Evolutionary conservation across 108 stramenopile species (phyloP).

Genomic region (Bacterosira constricta): DNA sequence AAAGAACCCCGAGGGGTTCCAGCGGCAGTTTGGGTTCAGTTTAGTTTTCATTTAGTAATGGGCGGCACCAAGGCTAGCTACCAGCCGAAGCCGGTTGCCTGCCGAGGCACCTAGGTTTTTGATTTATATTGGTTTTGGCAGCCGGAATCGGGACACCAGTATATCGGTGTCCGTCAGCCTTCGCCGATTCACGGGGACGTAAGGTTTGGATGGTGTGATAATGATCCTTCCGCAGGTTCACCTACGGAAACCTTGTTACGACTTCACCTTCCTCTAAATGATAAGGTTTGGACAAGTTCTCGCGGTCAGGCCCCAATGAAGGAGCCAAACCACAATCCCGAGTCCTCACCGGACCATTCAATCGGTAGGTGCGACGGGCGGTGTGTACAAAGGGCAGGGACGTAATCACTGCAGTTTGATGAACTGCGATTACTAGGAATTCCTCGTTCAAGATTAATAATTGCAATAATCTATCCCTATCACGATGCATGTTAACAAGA

Average conservation of each 20-base stretch:
- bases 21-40: conserved; percentile 26
- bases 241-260: conserved; percentile 99
- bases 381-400: conserved; percentile 99
- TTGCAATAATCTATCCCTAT: conserved; percentile 99
- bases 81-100: not conserved
- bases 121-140: conserved; percentile 11
- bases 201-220: conserved; percentile 88
- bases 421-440: conserved; percentile 99
- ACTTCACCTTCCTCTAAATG: conserved; percentile 97
- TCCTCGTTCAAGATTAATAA: conserved; percentile 99
- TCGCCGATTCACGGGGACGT: conserved; percentile 39
- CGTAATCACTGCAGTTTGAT: conserved; percentile 96
- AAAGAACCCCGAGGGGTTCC: conserved; percentile 16
- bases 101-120: conserved; percentile 3
- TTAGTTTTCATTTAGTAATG: conserved; percentile 19
- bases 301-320: conserved; percentile 68
- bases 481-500: conserved; percentile 97
- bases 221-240: conserved; percentile 99
- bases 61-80: conserved; percentile 2
- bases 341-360: conserved; percentile 97
- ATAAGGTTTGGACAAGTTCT: conserved; percentile 92
- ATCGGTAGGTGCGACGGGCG: conserved; percentile 99
- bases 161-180: conserved; percentile 9
- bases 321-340: conserved; percentile 84
- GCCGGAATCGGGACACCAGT: conserved; percentile 5